These are phyloP conservation scores for Xylariaceae sp. DNA, from an alignment of 2,329 filamentous ascomycete genomes.

Conservation along the genomic window DNA sequence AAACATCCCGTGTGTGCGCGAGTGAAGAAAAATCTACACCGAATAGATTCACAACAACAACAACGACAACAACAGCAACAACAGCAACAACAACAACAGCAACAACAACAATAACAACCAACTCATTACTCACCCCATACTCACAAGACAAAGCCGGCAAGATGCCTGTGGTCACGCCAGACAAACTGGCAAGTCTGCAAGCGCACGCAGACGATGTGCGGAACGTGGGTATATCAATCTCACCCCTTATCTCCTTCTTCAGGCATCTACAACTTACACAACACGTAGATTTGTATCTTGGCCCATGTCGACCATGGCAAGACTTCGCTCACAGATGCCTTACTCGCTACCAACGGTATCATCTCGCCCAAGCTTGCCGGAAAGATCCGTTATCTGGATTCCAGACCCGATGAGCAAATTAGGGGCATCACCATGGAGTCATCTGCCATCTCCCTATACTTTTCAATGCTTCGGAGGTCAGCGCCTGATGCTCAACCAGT, in stretches of 20 bases:
- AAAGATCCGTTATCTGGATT: slow-evolving; percentile 97
- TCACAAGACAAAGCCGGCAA: slow-evolving; percentile 1
- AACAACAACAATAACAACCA: no score
- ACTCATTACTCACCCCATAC: background rate
- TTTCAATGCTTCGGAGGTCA: slow-evolving; percentile 77
- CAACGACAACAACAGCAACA: background rate
- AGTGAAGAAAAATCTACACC: background rate
- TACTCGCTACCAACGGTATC: slow-evolving; percentile 98
- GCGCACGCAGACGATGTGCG: slow-evolving; percentile 80
- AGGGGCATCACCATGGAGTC: slow-evolving; percentile 99
- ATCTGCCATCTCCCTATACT: slow-evolving; percentile 92
- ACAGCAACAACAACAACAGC: background rate
- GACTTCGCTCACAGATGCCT: slow-evolving; percentile 90
- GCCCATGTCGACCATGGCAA: slow-evolving; percentile 98
- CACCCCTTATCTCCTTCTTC: slow-evolving; percentile 21
- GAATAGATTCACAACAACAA: slow-evolving; percentile 5
- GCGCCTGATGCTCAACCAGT: slow-evolving; percentile 62
- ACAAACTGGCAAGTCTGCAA: slow-evolving; percentile 88
- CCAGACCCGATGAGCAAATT: slow-evolving; percentile 88
- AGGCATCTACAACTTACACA: slow-evolving; percentile 23
- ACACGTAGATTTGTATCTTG: slow-evolving; percentile 79
- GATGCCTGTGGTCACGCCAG: slow-evolving; percentile 89
- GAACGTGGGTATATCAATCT: slow-evolving; percentile 60
- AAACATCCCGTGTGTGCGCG: background rate
- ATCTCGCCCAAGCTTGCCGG: slow-evolving; percentile 96